Conservation (phyloP, 352 stramenopile genomes). For the Pythium vanterpoolii region DNA sequence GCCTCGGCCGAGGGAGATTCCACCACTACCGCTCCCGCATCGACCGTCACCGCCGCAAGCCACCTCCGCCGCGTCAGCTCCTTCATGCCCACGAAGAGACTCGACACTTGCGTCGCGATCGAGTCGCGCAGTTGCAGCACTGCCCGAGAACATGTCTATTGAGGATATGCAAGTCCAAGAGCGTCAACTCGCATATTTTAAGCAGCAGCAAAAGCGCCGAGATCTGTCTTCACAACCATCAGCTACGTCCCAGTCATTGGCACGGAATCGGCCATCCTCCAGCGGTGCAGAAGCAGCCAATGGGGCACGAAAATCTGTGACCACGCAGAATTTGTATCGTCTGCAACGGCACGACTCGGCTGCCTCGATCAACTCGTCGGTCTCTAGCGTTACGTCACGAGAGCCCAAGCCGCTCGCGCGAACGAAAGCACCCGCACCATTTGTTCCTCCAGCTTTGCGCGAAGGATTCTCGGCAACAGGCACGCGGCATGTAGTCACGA, state of each 20-base stretch:
- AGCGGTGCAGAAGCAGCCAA: not conserved
- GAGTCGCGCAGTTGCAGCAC: slow-evolving; percentile 23
- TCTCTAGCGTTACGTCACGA: slow-evolving; percentile 1
- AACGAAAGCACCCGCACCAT: not conserved
- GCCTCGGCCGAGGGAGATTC: not conserved
- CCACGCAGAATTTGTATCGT: not conserved
- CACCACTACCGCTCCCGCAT: not conserved
- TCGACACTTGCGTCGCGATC: not conserved
- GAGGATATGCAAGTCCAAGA: slow-evolving; percentile 54
- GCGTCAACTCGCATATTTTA: slow-evolving; percentile 36
- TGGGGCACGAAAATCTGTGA: slow-evolving; percentile 4
- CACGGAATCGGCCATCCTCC: not conserved
- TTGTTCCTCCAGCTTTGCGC: slow-evolving; percentile 1
- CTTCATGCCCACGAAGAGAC: not conserved
- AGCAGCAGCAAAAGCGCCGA: slow-evolving; percentile 29
- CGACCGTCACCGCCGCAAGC: not conserved
- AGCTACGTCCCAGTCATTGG: not conserved
- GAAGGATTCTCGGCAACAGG: slow-evolving; percentile 1
- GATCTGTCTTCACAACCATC: not conserved
- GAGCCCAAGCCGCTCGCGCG: not conserved
- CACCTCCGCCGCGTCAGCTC: not conserved
- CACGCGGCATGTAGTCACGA: slow-evolving; percentile 19
- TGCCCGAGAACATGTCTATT: slow-evolving; percentile 37
- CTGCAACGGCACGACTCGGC: slow-evolving; percentile 7
- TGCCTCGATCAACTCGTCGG: not conserved